Conservation (phyloP, 2,329 filamentous ascomycete genomes). For the Verticillium isaacii region DNA sequence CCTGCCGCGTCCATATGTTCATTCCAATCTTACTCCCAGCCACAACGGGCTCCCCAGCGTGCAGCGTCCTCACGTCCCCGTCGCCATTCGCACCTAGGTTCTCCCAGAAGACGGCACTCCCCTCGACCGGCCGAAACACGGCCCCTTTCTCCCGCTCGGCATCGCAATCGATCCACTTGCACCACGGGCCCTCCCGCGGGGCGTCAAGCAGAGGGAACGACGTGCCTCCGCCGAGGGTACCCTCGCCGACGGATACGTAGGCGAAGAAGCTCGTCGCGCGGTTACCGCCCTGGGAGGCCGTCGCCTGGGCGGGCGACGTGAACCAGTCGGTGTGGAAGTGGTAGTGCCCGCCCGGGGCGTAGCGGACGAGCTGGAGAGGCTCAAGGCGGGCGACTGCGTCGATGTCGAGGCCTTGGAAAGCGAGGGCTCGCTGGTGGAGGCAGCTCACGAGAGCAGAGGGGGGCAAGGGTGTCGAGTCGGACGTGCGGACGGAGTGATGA, state of each 20-base stretch:
- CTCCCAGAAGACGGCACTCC: conserved; percentile 45
- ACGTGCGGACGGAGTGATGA: conserved; percentile 34
- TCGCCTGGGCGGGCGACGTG: conserved; percentile 31
- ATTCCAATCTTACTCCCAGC: conserved; percentile 43
- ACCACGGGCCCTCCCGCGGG: conserved; percentile 21
- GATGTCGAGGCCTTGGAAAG: conserved; percentile 39
- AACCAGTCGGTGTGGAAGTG: conserved; percentile 50
- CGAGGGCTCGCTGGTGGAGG: conserved; percentile 40
- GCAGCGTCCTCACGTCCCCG: conserved; percentile 38
- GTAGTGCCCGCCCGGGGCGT: conserved; percentile 37
- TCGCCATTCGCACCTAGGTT: conserved; percentile 31
- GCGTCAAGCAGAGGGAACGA: conserved; percentile 40
- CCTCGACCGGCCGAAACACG: conserved; percentile 41
- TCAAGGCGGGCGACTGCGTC: conserved; percentile 30
- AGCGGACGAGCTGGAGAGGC: conserved; percentile 43
- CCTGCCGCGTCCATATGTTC: conserved; percentile 48
- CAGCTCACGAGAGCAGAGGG: conserved; percentile 38
- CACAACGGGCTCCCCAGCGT: conserved; percentile 41
- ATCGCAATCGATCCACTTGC: conserved; percentile 41
- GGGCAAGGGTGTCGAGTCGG: conserved; percentile 38
- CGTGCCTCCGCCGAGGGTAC: conserved; percentile 40
- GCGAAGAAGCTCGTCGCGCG: conserved; percentile 42
- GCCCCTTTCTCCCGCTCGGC: conserved; percentile 39
- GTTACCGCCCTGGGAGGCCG: conserved; percentile 36
- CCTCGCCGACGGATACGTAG: conserved; percentile 34